Percentiles rank a stretch among this genome's conserved stretches.
Evolutionary conservation across 2,329 filamentous ascomycete genomes (phyloP).

Genomic region (Achaetomium macrosporum): DNA sequence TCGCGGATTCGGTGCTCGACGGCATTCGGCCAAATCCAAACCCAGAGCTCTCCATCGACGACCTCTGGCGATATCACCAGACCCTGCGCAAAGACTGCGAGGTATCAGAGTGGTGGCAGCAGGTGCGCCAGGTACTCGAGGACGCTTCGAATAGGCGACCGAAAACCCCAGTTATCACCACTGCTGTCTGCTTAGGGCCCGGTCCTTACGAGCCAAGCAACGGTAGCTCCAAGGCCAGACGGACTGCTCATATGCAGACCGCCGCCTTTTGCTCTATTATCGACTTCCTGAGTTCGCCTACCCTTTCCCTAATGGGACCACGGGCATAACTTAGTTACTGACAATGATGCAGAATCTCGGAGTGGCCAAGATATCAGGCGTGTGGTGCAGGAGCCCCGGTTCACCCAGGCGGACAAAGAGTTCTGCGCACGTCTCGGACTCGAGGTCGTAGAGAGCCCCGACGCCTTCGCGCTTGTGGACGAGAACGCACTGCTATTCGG

Average conservation of each 20-base stretch:
- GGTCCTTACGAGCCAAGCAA: constrained; percentile 50
- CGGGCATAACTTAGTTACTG: not conserved
- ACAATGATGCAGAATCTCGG: constrained; percentile 22
- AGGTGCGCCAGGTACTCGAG: constrained; percentile 33
- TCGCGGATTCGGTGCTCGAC: not conserved
- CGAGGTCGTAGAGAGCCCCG: constrained; percentile 44
- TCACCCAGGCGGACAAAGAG: constrained; percentile 41
- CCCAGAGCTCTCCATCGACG: constrained; percentile 20
- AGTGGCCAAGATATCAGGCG: constrained; percentile 34
- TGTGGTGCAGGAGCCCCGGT: constrained; percentile 50
- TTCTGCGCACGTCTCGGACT: constrained; percentile 54
- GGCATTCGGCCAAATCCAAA: constrained; percentile 21
- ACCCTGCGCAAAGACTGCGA: constrained; percentile 21
- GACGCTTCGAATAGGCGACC: constrained; percentile 19
- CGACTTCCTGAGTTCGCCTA: constrained; percentile 35
- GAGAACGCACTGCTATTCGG: constrained; percentile 51
- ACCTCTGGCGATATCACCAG: constrained; percentile 26
- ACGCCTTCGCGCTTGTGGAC: constrained; percentile 46
- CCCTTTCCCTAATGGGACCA: not conserved
- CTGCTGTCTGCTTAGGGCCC: constrained; percentile 49
- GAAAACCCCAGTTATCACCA: constrained; percentile 27
- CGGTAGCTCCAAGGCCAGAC: constrained; percentile 39
- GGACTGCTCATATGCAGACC: constrained; percentile 47
- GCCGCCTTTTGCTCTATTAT: constrained; percentile 47
- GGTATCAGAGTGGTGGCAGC: constrained; percentile 25